A percentile compares a stretch with the other conserved stretches of the same genome.
Conservation (phyloP, 2,329 filamentous ascomycete genomes). For the Fusarium decemcellulare region DNA sequence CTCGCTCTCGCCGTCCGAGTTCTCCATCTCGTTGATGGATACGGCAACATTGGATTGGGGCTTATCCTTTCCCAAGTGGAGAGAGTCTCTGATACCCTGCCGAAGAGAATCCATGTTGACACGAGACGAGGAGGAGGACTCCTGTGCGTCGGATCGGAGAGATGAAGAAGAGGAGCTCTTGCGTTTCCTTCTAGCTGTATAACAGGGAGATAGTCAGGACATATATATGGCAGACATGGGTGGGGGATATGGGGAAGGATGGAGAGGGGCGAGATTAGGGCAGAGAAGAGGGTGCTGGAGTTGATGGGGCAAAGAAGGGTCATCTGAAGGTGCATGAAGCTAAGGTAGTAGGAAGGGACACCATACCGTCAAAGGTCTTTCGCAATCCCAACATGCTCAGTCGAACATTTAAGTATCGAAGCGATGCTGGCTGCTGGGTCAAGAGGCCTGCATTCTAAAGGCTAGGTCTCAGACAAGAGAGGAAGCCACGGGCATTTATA, state of each 20-base stretch:
- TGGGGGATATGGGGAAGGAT: no score
- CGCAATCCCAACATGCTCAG: conserved; percentile 40
- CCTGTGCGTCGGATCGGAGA: conserved; percentile 24
- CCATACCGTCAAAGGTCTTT: conserved; percentile 37
- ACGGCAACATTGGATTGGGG: conserved; percentile 10
- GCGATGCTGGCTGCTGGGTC: neutral
- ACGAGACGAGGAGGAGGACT: conserved; percentile 18
- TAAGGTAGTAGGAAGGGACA: neutral
- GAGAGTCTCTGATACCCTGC: conserved; percentile 27
- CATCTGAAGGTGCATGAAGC: neutral
- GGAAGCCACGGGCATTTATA: conserved; percentile 14
- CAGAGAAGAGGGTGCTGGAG: neutral
- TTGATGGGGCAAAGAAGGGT: neutral
- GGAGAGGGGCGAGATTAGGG: no score
- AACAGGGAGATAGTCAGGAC: neutral
- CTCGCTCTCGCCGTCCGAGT: conserved; percentile 34
- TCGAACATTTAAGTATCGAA: neutral
- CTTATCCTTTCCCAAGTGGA: conserved; percentile 27
- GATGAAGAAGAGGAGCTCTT: conserved; percentile 36
- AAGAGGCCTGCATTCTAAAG: neutral
- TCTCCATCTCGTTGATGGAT: conserved; percentile 10
- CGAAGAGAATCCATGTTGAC: conserved; percentile 33
- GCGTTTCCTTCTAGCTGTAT: conserved; percentile 37
- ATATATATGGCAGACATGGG: no score
- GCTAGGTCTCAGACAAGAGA: neutral